Percentiles rank a stretch among this genome's conserved stretches.
Evolutionary conservation across 2,329 filamentous ascomycete species (phyloP).

Genomic region (Rutstroemia sp.): DNA sequence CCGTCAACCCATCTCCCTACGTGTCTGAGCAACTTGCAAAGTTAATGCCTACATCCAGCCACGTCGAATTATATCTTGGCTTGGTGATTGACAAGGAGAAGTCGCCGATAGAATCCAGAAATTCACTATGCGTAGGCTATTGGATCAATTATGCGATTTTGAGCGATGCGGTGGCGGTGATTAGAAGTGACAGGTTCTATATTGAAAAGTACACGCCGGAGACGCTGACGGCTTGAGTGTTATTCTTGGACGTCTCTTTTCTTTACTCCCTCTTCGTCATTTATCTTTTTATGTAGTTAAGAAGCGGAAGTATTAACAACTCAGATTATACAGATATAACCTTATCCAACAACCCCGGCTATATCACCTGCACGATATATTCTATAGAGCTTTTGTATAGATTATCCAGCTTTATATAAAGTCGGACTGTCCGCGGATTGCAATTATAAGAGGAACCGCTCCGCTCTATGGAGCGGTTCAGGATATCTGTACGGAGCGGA

Average conservation of each 20-base stretch:
- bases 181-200: slow-evolving; percentile 51
- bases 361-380: slow-evolving; percentile 63
- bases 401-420: too few species aligned
- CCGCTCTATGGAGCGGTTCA: too few species aligned
- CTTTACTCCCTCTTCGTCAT: neutral
- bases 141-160: slow-evolving; percentile 49
- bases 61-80: slow-evolving; percentile 64
- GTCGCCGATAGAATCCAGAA: slow-evolving; percentile 41
- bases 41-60: slow-evolving; percentile 52
- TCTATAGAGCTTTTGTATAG: too few species aligned
- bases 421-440: too few species aligned
- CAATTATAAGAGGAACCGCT: too few species aligned
- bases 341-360: slow-evolving; percentile 56
- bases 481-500: too few species aligned
- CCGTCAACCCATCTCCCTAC: slow-evolving; percentile 35
- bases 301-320: neutral
- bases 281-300: neutral
- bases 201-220: slow-evolving; percentile 46
- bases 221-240: slow-evolving; percentile 79
- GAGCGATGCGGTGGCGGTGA: slow-evolving; percentile 51
- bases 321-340: neutral
- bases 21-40: slow-evolving; percentile 52
- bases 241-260: slow-evolving; percentile 31
- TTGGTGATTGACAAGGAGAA: slow-evolving; percentile 55
- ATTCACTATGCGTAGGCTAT: slow-evolving; percentile 45